phyloP scores from a whole-genome alignment of 805 yeast species.

The Myxozyma neotropica region DNA sequence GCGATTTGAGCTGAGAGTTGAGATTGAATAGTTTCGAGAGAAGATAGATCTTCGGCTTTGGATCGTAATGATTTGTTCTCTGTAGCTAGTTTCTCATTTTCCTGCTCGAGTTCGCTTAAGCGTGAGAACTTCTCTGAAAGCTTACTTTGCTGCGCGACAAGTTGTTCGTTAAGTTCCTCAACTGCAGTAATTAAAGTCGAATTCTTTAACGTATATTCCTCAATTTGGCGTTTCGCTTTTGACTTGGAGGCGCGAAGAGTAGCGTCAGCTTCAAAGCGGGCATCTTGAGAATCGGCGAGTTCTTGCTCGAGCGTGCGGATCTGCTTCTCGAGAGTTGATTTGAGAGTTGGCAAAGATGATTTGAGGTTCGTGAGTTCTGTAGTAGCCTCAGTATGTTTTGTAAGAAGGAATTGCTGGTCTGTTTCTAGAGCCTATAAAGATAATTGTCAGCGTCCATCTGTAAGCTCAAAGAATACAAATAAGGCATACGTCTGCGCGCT shows the following conservation, averaged over 20 bases:
- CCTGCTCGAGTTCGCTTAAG: conserved; percentile 41
- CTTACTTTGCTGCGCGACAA: conserved; percentile 33
- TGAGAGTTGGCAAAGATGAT: conserved; percentile 35
- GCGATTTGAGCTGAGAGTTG: conserved; percentile 46
- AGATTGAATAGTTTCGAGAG: conserved; percentile 18
- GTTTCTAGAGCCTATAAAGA: conserved; percentile 42
- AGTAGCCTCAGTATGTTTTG: conserved; percentile 42
- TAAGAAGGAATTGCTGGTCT: conserved; percentile 46
- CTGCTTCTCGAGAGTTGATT: conserved; percentile 39
- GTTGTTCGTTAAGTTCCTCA: conserved; percentile 40
- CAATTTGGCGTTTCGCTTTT: conserved; percentile 32
- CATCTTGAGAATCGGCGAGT: conserved; percentile 36
- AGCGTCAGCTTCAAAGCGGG: conserved; percentile 36
- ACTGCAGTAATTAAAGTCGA: conserved; percentile 37
- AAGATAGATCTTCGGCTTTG: conserved; percentile 16
- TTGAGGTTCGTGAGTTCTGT: conserved; percentile 39
- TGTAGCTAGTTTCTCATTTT: conserved; percentile 38
- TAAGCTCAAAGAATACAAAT: background rate
- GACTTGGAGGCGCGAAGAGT: conserved; percentile 27
- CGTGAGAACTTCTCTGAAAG: conserved; percentile 34
- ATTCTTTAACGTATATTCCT: conserved; percentile 30
- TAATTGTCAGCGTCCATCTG: background rate
- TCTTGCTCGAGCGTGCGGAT: conserved; percentile 46
- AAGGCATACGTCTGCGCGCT: conserved; percentile 39
- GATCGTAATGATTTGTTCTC: conserved; percentile 22